Evolutionary conservation across 1,139 yeast genomes (phyloP).

Genomic region (Geotrichum bryndzae): DNA sequence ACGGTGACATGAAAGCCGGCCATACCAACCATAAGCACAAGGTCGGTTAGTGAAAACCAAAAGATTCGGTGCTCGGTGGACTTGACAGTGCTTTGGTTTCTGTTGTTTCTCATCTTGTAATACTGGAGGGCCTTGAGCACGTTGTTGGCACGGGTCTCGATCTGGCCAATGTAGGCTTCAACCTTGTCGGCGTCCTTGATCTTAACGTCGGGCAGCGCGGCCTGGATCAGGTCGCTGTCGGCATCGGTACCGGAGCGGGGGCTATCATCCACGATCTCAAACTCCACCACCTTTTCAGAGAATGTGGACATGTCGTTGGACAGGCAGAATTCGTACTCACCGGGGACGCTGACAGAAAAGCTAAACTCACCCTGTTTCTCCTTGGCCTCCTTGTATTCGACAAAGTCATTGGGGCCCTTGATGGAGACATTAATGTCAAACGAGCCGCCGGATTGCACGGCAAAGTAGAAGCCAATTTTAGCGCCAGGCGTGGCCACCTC

Average conservation of each 20-base stretch:
- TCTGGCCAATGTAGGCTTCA: conserved; percentile 45
- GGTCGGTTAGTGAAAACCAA: conserved; percentile 77
- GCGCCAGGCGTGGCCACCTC: conserved; percentile 61
- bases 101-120: conserved; percentile 81
- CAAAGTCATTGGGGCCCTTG: conserved; percentile 58
- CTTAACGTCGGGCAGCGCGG: conserved; percentile 9
- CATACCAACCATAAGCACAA: conserved; percentile 76
- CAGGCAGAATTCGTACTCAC: conserved; percentile 93
- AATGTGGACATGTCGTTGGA: conserved; percentile 79
- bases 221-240: conserved; percentile 25
- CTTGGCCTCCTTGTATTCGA: conserved; percentile 53
- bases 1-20: conserved; percentile 75
- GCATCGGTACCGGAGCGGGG: conserved; percentile 49
- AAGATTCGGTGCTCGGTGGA: conserved; percentile 82
- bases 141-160: conserved; percentile 62
- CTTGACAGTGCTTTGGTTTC: conserved; percentile 87
- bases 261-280: conserved; percentile 57
- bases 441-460: conserved; percentile 86
- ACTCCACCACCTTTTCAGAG: conserved; percentile 83
- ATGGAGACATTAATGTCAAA: conserved; percentile 79
- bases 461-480: conserved; percentile 74
- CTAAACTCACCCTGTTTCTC: conserved; percentile 84
- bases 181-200: conserved; percentile 20
- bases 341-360: conserved; percentile 59
- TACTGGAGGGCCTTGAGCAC: conserved; percentile 65